Evolutionary conservation across 2,329 filamentous ascomycete species (phyloP).

Genomic region (Arthrinium puccinioides): DNA sequence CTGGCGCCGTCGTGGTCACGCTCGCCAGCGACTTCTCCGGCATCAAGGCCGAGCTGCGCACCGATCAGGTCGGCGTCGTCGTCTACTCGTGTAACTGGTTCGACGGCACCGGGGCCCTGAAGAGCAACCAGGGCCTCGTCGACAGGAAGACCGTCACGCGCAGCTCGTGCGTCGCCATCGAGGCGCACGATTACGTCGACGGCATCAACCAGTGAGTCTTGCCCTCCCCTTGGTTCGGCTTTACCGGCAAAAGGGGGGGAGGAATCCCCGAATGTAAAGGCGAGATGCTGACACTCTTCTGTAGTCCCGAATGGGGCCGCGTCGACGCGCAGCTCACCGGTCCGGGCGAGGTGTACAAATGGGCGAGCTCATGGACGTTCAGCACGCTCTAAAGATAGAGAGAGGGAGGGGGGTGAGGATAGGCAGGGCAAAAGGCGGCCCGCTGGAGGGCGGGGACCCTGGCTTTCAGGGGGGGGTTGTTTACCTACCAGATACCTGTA

Average conservation of each 20-base stretch:
- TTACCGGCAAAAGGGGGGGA: too few species aligned
- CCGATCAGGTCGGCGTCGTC: slow-evolving; percentile 64
- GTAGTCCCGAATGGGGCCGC: slow-evolving; percentile 37
- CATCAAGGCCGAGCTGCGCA: slow-evolving; percentile 62
- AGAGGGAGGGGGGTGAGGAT: too few species aligned
- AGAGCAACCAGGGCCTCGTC: slow-evolving; percentile 50
- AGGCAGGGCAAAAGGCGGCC: too few species aligned
- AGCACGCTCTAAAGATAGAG: slow-evolving; percentile 20
- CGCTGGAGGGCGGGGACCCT: too few species aligned
- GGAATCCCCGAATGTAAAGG: too few species aligned
- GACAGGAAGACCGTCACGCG: slow-evolving; percentile 38
- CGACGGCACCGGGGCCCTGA: slow-evolving; percentile 42
- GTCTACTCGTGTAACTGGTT: slow-evolving; percentile 61
- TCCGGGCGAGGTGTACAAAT: slow-evolving; percentile 31
- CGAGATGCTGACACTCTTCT: too few species aligned
- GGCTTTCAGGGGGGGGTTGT: too few species aligned
- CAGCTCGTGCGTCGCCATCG: slow-evolving; percentile 67
- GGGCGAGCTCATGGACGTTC: slow-evolving; percentile 39
- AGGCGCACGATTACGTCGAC: slow-evolving; percentile 72
- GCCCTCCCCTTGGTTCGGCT: neutral
- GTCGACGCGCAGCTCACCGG: slow-evolving; percentile 30
- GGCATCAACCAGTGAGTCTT: slow-evolving; percentile 59
- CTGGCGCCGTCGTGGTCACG: slow-evolving; percentile 35
- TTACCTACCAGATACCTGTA: too few species aligned
- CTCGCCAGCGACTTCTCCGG: slow-evolving; percentile 57